These are phyloP conservation scores for Podila minutissima DNA, from an alignment of 192 early-diverging fungal genomes.

Conservation along the genomic window DNA sequence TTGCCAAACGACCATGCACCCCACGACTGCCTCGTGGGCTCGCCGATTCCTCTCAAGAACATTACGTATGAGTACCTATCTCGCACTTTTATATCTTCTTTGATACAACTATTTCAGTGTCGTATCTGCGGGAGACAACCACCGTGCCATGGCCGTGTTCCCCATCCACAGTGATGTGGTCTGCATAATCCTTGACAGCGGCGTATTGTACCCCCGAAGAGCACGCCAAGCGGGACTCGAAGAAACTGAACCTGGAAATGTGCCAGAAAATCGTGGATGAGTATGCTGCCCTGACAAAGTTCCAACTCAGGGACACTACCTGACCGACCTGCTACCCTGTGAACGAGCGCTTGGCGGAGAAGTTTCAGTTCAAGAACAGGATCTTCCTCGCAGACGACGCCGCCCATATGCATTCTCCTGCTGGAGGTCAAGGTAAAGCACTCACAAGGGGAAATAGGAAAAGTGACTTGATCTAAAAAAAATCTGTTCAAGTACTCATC, in stretches of 20 bases:
- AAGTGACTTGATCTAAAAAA: too few species aligned
- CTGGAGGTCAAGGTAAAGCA: constrained; percentile 29
- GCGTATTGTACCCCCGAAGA: constrained; percentile 31
- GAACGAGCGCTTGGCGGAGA: constrained; percentile 38
- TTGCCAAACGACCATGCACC: too few species aligned
- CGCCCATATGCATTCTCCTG: constrained; percentile 27
- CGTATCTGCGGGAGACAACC: constrained; percentile 10
- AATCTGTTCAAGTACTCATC: too few species aligned
- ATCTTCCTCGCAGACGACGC: constrained; percentile 61
- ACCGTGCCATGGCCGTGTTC: constrained; percentile 24
- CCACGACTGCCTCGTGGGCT: too few species aligned
- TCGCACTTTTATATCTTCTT: not conserved
- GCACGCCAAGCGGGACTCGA: constrained; percentile 17
- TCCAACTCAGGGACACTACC: constrained; percentile 17
- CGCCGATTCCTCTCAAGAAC: too few species aligned
- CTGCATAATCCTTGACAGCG: constrained; percentile 36
- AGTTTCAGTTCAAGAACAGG: constrained; percentile 34
- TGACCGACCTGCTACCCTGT: constrained; percentile 46
- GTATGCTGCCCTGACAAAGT: constrained; percentile 12
- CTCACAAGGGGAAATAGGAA: too few species aligned
- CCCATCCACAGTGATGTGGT: constrained; percentile 18
- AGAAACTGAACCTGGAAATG: constrained; percentile 25
- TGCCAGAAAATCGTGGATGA: constrained; percentile 10
- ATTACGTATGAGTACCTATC: not conserved
- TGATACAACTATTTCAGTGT: not conserved